These are phyloP conservation scores for Mrakia frigida DNA, from an alignment of 768 basidiomycete genomes.

Conservation along the genomic window DNA sequence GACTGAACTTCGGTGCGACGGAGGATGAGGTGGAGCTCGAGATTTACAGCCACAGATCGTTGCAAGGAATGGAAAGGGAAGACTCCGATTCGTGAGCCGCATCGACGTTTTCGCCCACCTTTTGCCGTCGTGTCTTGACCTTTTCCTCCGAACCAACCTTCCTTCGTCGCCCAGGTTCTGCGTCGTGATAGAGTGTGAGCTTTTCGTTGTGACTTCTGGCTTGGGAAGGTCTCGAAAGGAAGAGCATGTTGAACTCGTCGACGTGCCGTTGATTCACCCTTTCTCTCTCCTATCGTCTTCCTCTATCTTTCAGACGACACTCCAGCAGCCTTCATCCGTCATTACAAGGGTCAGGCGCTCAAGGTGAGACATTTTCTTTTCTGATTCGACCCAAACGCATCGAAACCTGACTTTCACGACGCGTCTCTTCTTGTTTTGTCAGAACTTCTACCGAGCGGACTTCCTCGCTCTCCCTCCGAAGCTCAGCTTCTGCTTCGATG, in stretches of 20 bases:
- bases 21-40: not conserved
- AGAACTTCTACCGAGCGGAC: constrained; percentile 10
- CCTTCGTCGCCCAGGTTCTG: not conserved
- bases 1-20: not conserved
- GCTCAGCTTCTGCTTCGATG: constrained; percentile 6
- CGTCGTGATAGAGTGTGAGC: not conserved
- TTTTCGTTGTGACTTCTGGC: not conserved
- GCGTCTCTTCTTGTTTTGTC: not conserved
- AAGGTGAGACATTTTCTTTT: not conserved
- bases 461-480: not conserved
- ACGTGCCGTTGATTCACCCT: not conserved
- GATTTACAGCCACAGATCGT: not conserved
- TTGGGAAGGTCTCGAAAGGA: not conserved
- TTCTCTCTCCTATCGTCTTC: not conserved
- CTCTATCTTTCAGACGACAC: not conserved
- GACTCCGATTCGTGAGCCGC: not conserved
- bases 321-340: not conserved
- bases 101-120: not conserved
- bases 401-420: not conserved
- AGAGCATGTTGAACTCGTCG: not conserved
- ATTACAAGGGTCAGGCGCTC: not conserved
- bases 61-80: not conserved
- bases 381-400: not conserved
- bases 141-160: no score
- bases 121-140: not conserved